A percentile compares a stretch with the other conserved stretches of the same genome.
phyloP scores from a whole-genome alignment of 352 stramenopile species.

The Albugo laibachii region DNA sequence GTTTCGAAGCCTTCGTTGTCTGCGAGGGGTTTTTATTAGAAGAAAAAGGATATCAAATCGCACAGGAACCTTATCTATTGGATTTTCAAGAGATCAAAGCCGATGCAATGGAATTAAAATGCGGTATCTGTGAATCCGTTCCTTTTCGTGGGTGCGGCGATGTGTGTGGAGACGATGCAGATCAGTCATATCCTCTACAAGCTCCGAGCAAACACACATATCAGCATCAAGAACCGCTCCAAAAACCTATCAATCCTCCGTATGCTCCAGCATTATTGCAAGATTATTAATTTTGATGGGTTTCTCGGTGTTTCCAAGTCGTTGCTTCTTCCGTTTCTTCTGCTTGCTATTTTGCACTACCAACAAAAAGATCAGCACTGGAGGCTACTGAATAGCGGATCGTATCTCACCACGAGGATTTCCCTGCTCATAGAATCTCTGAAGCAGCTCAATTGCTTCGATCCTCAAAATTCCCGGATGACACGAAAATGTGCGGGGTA shows the following conservation, averaged over 20 bases:
- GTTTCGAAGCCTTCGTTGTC: slow-evolving; percentile 67
- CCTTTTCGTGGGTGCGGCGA: slow-evolving; percentile 53
- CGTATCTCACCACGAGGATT: slow-evolving; percentile 56
- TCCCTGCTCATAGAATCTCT: slow-evolving; percentile 77
- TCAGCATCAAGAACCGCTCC: slow-evolving; percentile 50
- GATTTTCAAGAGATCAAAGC: slow-evolving; percentile 25
- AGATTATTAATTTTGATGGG: no score
- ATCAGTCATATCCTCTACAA: slow-evolving; percentile 58
- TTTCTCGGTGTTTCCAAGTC: background rate
- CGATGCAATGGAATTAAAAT: slow-evolving; percentile 16
- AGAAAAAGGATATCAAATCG: slow-evolving; percentile 17
- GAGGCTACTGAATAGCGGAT: background rate
- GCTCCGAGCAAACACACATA: slow-evolving; percentile 13
- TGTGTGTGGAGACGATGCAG: slow-evolving; percentile 59
- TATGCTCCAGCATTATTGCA: slow-evolving; percentile 60
- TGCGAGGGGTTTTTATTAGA: slow-evolving; percentile 41
- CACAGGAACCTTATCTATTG: slow-evolving; percentile 51
- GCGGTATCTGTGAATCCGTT: slow-evolving; percentile 32
- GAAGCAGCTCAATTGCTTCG: slow-evolving; percentile 66
- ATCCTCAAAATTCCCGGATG: slow-evolving; percentile 58
- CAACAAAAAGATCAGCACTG: background rate
- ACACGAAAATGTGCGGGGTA: slow-evolving; percentile 37
- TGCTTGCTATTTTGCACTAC: slow-evolving; percentile 50
- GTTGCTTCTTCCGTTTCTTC: slow-evolving; percentile 44
- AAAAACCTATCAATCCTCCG: slow-evolving; percentile 76